Evolutionary conservation across 768 basidiomycete species (phyloP), one percentile per base, ranked within the genome.

Genomic region (Russula vinacea): DNA sequence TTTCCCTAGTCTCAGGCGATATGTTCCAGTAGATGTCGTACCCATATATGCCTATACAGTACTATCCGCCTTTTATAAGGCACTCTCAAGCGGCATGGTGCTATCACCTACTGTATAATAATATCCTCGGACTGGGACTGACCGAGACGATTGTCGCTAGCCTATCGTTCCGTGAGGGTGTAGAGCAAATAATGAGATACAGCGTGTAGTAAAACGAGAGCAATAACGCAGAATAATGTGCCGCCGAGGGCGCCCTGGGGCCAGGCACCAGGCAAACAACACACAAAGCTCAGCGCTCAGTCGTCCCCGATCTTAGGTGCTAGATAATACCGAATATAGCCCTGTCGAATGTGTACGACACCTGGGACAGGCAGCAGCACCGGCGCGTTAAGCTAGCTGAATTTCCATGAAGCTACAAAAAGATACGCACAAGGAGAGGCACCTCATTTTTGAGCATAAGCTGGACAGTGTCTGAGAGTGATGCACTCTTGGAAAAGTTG

Each of bases 261-360:
- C 13, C 37, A 14, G 26, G 24, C n/a, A 13, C 24, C 26, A 52
- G 24, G 39, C 3, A 33, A 4, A 24, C n/a, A 45, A 24, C n/a
- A 32, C 37, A 5, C 17, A 39, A 22, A 24, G 7, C 19, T 78
- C n/a, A n/a, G n/a, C n/a, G n/a, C n/a, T n/a, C 71, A 92, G 62
- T 94, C 91, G 69, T 94, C 91, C 37, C 90, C 89, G 65, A 94
- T 94, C 80, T 98, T 98, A 26, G 95, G 95, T 50, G 95, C 95
- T 60, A 98, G 83, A 80, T 94, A 98, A 81, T 96, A 98, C 66
- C 89, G 84, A 74, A 98, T 92, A 69, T 83, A 80, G 1, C 95
- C 95, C 72, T 91, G 88, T 51, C 86, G 71, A 97, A 98, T 66
- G 88, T 85, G 76, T 94, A 98, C 44, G 88, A 86, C 49, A 94